phyloP scores from a whole-genome alignment of 2,329 filamentous ascomycete species.

The Colletotrichum sp. region DNA sequence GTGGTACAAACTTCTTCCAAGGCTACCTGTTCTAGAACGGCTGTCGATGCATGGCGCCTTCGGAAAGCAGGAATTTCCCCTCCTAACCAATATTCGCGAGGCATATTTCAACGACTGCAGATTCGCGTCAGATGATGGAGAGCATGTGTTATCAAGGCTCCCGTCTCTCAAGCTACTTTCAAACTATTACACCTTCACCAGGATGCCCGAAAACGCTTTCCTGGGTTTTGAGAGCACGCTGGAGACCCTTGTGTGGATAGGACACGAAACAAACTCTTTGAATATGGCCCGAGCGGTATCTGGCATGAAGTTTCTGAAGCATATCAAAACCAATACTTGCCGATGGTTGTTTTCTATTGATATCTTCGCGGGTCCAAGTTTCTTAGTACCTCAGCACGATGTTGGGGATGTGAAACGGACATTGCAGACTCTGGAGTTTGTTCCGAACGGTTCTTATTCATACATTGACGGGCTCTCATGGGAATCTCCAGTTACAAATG shows the following conservation, averaged over 20 bases:
- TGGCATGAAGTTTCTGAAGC: background rate
- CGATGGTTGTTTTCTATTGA: background rate
- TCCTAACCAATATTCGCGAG: background rate
- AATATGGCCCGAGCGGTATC: background rate
- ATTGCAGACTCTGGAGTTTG: background rate
- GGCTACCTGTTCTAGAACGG: background rate
- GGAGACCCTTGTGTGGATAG: background rate
- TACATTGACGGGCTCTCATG: background rate
- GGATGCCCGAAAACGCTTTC: background rate
- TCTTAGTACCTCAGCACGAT: background rate
- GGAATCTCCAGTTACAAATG: background rate
- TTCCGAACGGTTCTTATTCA: background rate
- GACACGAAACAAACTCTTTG: background rate
- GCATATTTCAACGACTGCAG: background rate
- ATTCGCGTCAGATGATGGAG: background rate
- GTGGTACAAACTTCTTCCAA: background rate
- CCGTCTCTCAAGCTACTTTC: background rate
- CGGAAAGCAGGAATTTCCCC: background rate
- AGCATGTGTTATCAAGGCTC: background rate
- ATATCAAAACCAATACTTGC: background rate
- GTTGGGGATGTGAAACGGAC: background rate
- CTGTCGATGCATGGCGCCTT: background rate
- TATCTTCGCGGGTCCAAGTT: background rate
- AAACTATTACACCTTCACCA: background rate
- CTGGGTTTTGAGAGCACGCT: background rate